These are phyloP conservation scores for Gliomastix tumulicola DNA, from an alignment of 2,329 filamentous ascomycete species.

Conservation along the genomic window DNA sequence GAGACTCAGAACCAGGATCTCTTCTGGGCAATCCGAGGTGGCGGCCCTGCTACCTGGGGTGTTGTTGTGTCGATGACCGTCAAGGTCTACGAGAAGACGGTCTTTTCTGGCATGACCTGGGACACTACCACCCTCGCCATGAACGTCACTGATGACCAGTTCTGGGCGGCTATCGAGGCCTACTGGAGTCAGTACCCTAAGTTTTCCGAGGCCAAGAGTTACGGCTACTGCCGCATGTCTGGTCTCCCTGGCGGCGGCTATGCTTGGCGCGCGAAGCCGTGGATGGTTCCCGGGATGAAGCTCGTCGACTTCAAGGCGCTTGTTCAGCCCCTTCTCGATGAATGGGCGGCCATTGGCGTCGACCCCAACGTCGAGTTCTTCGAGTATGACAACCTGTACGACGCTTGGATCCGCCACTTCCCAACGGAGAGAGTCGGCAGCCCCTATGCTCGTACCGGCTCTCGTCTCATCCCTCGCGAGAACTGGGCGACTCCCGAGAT, in stretches of 20 bases:
- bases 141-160: constrained; percentile 17
- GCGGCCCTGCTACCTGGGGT: constrained; percentile 34
- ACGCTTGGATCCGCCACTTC: constrained; percentile 30
- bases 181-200: constrained; percentile 21
- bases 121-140: constrained; percentile 24
- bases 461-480: constrained; percentile 29
- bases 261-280: constrained; percentile 21
- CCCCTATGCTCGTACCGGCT: constrained; percentile 18
- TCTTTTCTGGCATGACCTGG: constrained; percentile 20
- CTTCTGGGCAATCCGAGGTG: constrained; percentile 42
- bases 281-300: constrained; percentile 24
- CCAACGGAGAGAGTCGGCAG: constrained; percentile 15
- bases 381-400: constrained; percentile 25
- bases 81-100: constrained; percentile 20
- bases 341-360: constrained; percentile 18
- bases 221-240: constrained; percentile 16
- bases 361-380: constrained; percentile 20
- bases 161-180: constrained; percentile 21
- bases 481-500: constrained; percentile 11
- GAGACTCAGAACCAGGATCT: constrained; percentile 33
- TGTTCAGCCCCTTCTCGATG: constrained; percentile 18
- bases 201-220: constrained; percentile 16
- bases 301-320: constrained; percentile 21
- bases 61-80: constrained; percentile 28
- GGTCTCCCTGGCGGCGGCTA: constrained; percentile 11